phyloP scores from a whole-genome alignment of 2,329 filamentous ascomycete species.

The Cytospora chrysosperma region DNA sequence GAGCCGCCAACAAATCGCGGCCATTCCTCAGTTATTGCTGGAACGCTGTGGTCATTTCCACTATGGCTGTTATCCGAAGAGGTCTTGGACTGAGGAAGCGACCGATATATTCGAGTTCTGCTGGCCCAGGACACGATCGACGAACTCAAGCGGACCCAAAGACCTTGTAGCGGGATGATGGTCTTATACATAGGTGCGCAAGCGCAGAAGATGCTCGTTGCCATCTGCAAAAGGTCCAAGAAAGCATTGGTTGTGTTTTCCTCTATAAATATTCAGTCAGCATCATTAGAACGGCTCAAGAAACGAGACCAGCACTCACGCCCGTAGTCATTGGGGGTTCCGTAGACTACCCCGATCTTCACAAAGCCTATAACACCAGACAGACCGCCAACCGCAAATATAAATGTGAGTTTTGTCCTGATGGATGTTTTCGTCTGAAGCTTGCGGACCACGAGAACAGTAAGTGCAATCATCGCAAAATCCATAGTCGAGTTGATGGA shows the following conservation, averaged over 20 bases:
- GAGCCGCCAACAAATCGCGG: not conserved
- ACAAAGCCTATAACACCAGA: constrained; percentile 28
- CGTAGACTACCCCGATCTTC: constrained; percentile 22
- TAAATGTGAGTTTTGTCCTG: constrained; percentile 25
- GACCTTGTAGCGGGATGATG: not conserved
- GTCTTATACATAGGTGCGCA: constrained; percentile 23
- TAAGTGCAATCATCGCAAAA: constrained; percentile 27
- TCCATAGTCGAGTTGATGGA: constrained; percentile 27
- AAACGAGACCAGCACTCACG: not conserved
- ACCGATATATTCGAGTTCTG: not conserved
- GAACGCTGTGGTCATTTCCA: not conserved
- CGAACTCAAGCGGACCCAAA: not conserved
- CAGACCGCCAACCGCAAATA: constrained; percentile 26
- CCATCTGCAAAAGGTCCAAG: constrained; percentile 21
- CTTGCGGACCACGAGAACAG: constrained; percentile 21
- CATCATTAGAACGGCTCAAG: not conserved
- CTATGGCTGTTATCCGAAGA: not conserved
- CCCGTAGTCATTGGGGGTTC: not conserved
- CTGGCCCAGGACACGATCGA: not conserved
- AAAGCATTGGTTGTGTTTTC: constrained; percentile 1
- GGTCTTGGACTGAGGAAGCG: not conserved
- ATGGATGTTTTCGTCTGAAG: constrained; percentile 18
- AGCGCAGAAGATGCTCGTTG: constrained; percentile 17
- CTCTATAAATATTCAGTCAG: not conserved
- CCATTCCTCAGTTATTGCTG: not conserved